phyloP scores from a whole-genome alignment of 352 stramenopile genomes.

The Plasmopara halstedii region DNA sequence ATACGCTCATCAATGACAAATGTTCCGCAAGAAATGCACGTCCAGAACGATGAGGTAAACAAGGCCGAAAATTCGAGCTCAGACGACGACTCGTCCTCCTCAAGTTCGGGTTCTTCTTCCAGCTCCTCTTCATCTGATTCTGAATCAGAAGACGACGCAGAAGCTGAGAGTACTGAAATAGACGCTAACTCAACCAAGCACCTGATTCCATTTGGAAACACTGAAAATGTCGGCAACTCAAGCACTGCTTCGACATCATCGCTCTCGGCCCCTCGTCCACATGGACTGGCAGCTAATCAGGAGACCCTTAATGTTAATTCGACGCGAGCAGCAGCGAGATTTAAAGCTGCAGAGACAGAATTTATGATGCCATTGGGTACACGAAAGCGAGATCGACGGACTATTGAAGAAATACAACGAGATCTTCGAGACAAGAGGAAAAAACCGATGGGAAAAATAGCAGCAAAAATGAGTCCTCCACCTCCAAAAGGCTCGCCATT shows the following conservation, averaged over 20 bases:
- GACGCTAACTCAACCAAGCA: constrained; percentile 7
- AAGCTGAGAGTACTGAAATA: constrained; percentile 8
- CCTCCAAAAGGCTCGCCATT: constrained; percentile 48
- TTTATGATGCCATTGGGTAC: constrained; percentile 75
- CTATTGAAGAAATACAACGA: constrained; percentile 84
- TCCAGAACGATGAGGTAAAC: constrained; percentile 28
- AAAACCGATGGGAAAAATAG: constrained; percentile 21
- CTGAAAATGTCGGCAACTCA: constrained; percentile 9
- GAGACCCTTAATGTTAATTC: constrained; percentile 69
- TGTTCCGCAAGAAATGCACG: constrained; percentile 18
- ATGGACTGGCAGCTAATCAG: constrained; percentile 22
- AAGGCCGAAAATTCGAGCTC: constrained; percentile 58
- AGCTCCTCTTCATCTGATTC: constrained; percentile 75
- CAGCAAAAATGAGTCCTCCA: constrained; percentile 43
- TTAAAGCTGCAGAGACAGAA: constrained; percentile 36
- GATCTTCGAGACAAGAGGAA: constrained; percentile 68
- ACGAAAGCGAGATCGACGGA: constrained; percentile 77
- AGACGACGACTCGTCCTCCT: constrained; percentile 70
- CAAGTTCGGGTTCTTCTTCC: constrained; percentile 69
- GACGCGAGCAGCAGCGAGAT: constrained; percentile 53
- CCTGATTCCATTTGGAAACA: neutral
- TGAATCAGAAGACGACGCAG: constrained; percentile 48
- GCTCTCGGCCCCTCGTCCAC: constrained; percentile 23
- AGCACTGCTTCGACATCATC: constrained; percentile 11
- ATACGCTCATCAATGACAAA: constrained; percentile 19